phyloP scores from a whole-genome alignment of 306 rosid genomes.

The Cicer bijugum region DNA sequence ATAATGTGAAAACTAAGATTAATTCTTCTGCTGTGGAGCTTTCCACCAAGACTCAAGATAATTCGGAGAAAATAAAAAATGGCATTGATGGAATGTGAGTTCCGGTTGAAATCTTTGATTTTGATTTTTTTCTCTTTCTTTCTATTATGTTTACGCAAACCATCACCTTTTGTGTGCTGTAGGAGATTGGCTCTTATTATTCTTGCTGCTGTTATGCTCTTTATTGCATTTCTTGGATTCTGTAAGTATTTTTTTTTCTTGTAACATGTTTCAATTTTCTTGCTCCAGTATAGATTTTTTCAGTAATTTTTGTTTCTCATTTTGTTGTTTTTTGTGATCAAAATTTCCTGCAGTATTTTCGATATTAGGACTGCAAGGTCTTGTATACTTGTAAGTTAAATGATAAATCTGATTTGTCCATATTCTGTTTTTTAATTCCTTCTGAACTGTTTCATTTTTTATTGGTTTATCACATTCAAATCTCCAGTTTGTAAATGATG shows the following conservation, averaged over 20 bases:
- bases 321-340: constrained; percentile 26
- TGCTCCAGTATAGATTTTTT: neutral
- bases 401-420: constrained; percentile 1
- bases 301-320: constrained; percentile 12
- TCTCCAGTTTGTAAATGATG: constrained; percentile 28
- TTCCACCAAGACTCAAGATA: constrained; percentile 47
- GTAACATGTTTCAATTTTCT: neutral
- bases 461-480: constrained; percentile 24
- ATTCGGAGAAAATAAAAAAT: constrained; percentile 44
- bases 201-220: constrained; percentile 78
- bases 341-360: constrained; percentile 69
- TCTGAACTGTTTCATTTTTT: neutral
- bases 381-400: constrained; percentile 81
- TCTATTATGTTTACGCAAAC: constrained; percentile 20
- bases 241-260: constrained; percentile 51
- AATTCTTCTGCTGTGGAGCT: constrained; percentile 47
- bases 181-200: constrained; percentile 81
- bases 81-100: constrained; percentile 51
- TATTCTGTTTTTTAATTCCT: neutral
- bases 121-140: neutral
- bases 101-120: neutral
- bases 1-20: constrained; percentile 40
- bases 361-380: constrained; percentile 67
- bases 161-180: constrained; percentile 25
- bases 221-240: constrained; percentile 77